Evolutionary conservation across 345 rosid genomes (phyloP), one percentile per base, ranked within the genome.

Genomic region (Acer yangbiense): DNA sequence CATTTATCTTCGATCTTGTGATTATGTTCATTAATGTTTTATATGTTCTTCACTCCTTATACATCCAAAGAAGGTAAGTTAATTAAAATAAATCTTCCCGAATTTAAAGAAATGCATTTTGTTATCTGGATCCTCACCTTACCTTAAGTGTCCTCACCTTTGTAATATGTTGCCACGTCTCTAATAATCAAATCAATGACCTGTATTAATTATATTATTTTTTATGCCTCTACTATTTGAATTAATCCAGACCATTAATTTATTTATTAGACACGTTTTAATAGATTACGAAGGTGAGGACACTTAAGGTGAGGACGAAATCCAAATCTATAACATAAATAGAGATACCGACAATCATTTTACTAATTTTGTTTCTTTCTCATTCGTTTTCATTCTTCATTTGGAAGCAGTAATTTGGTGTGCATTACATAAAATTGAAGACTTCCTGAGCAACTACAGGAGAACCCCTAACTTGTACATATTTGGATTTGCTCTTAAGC

Each of bases 391-490:
- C 50, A 29, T 32, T 35, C 35, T 71, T 68, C 23, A 12, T 43
- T 12, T 69, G 27, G 72, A 65, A 55, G 73, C 81, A 79, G 81
- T 21, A 32, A 73, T 46, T 54, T 27, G 27, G 72, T 64, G 50
- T 71, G 71, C 78, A 63, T 43, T 58, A 61, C 32, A 43, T 35
- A 35, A 21, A 46, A 54, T 52, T 3, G 77, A 72, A 76, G 75
- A 79, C 58, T 54, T 68, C 46, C 55, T 23, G 80, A 74, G 68
- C 78, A 18, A 48, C 52, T 16, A 12, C 23, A 21, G 18, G 64
- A 61, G 79, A 60, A 57, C 8, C 20, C 52, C 44, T 69, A 12
- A 57, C 52, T 25, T 71, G 73, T 83, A 76, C 80, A 69, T 32
- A 50, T 58, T 39, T 48, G 55, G 77, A 63, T 63, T 67, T 76